Conservation (phyloP, 768 basidiomycete species). For the Lyophyllum decastes region DNA sequence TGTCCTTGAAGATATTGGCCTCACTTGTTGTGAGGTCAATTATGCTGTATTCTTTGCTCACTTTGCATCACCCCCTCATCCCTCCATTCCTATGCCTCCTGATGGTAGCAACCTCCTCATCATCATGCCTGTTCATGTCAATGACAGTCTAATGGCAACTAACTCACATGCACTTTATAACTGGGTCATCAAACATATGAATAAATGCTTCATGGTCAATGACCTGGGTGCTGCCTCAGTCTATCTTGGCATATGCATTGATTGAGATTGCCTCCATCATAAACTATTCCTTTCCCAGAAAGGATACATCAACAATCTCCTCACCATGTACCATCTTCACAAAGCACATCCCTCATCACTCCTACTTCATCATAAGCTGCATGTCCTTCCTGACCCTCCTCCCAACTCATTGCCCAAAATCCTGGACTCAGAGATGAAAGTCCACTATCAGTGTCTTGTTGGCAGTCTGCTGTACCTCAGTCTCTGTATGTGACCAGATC, state of each 20-base stretch:
- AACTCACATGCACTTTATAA: conserved; percentile 18
- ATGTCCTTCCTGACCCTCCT: not conserved
- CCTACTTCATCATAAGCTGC: not conserved
- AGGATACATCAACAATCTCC: conserved; percentile 9
- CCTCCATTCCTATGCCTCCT: conserved; percentile 13
- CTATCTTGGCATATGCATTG: conserved; percentile 9
- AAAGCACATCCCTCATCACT: not conserved
- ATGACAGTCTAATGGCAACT: conserved; percentile 22
- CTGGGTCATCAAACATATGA: conserved; percentile 19
- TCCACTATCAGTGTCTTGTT: conserved; percentile 17
- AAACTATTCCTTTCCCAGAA: conserved; percentile 15
- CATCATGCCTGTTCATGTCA: conserved; percentile 27
- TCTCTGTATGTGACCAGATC: conserved; percentile 8
- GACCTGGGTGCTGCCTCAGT: not conserved
- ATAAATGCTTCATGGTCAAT: conserved; percentile 4
- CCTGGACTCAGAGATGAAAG: conserved; percentile 1
- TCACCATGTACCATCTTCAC: conserved; percentile 13
- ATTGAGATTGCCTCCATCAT: conserved; percentile 3
- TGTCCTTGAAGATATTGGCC: conserved; percentile 12
- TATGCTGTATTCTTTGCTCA: conserved; percentile 23
- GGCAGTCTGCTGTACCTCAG: conserved; percentile 16
- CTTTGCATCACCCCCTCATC: conserved; percentile 18
- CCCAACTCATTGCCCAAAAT: conserved; percentile 3
- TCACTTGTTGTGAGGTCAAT: conserved; percentile 24
- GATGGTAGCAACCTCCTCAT: conserved; percentile 15